Base-by-base conservation (phyloP, 202 grass and related monocot genomes). In the Musa balbisiana region DNA sequence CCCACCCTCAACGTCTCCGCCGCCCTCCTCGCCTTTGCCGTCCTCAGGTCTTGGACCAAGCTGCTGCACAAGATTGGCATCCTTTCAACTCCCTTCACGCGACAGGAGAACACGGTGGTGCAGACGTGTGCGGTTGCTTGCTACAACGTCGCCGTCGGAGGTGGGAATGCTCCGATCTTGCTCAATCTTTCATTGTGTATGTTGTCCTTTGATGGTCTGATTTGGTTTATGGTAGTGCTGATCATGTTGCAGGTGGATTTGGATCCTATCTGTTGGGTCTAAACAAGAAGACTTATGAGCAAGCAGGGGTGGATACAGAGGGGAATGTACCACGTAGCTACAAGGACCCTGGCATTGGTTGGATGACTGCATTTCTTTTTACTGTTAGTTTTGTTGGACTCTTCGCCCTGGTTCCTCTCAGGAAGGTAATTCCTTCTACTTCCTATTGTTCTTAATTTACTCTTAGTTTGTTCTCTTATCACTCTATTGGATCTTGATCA, bases 1-100 rank as follows among this genome's bases (percentile, higher is more conserved):
- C 93, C 93, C 78, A 93, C 93, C 14, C 87, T 97, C 78, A 97
- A 97, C 49, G 86, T 97, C 81, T 97, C 93, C 54, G 88, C 90
- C 13, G 93, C 90, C 66, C 89, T 97, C 82, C 80, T 97, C 59
- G 88, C 90, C 67, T 97, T 93, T 76, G 88, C 93, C 69, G 10
- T 97, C 73, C 88, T 97, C 70, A 79, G 88, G 77, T 80, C 69
- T 2, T 93, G 93, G 93, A 97, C 88, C 64, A 84, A 83, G 82
- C 78, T 83, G 74, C 85, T 91, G 65, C 68, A 76, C 54, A 87
- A 74, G 73, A 54, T 91, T 11, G 90, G 93, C 78, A 2, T 91
- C 51, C 79, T 76, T 24, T 10, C 84, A 23, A 83, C 74, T 55
- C 90, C 93, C 8, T 92, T 95, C 80, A 91, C 92, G 13, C 79